A percentile compares a stretch with the other conserved stretches of the same genome.
Evolutionary conservation across 2,329 filamentous ascomycete genomes (phyloP).

Genomic region (Zasmidium cellare): DNA sequence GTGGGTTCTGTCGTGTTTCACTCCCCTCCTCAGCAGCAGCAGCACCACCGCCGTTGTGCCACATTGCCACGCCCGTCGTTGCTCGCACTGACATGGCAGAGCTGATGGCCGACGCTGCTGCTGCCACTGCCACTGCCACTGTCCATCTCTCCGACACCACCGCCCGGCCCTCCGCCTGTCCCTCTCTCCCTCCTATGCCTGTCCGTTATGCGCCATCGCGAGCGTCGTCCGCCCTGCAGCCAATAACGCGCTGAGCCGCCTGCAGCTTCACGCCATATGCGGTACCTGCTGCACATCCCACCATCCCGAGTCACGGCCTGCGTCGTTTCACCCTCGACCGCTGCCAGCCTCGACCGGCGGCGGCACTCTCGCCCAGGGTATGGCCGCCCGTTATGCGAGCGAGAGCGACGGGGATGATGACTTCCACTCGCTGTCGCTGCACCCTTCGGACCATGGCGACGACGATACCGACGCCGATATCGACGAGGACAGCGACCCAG

Average conservation of each 20-base stretch:
- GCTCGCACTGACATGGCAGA: too few species aligned
- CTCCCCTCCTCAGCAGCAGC: too few species aligned
- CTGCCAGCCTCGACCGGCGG: slow-evolving; percentile 2
- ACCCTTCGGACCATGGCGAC: slow-evolving; percentile 6
- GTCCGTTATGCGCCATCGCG: not conserved
- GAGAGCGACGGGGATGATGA: slow-evolving; percentile 26
- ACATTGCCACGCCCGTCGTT: too few species aligned
- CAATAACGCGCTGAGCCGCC: not conserved
- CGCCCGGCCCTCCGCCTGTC: not conserved
- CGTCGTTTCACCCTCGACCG: not conserved
- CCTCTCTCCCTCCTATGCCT: not conserved
- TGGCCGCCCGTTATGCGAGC: slow-evolving; percentile 20
- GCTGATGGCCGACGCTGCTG: too few species aligned
- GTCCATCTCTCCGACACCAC: not conserved
- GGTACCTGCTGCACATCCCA: not conserved
- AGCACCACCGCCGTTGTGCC: too few species aligned
- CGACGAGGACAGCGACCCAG: slow-evolving; percentile 13
- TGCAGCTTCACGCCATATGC: not conserved
- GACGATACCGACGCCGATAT: slow-evolving; percentile 11
- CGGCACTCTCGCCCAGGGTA: slow-evolving; percentile 5
- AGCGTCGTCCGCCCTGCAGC: not conserved
- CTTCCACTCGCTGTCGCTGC: slow-evolving; percentile 26
- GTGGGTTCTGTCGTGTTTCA: too few species aligned
- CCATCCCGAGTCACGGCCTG: slow-evolving; percentile 1
- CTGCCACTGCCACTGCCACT: too few species aligned